These are phyloP conservation scores for Symmetrospora coprosmae DNA, from an alignment of 768 basidiomycete species.

Conservation along the genomic window DNA sequence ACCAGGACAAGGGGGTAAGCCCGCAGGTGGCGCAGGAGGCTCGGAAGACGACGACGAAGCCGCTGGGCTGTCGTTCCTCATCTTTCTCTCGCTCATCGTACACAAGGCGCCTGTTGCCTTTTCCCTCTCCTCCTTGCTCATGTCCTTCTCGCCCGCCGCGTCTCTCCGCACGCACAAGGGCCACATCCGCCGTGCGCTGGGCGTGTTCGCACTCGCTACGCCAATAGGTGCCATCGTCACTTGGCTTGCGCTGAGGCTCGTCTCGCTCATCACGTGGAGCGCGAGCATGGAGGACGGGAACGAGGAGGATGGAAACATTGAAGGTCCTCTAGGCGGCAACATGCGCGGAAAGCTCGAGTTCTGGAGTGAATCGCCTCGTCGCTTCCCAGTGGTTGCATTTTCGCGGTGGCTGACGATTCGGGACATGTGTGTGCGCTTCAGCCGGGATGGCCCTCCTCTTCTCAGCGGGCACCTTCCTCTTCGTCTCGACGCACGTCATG, in stretches of 20 bases:
- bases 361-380: background rate
- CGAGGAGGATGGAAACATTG: conserved; percentile 23
- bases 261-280: conserved; percentile 40
- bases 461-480: conserved; percentile 85
- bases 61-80: conserved; percentile 59
- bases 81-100: conserved; percentile 77
- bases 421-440: conserved; percentile 42
- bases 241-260: conserved; percentile 40
- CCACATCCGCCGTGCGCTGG: conserved; percentile 45
- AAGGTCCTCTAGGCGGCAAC: conserved; percentile 8
- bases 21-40: conserved; percentile 33
- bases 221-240: conserved; percentile 68
- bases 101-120: conserved; percentile 93
- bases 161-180: conserved; percentile 42
- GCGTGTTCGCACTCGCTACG: conserved; percentile 67
- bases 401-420: background rate
- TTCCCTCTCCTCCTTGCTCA: conserved; percentile 68
- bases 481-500: conserved; percentile 60
- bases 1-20: background rate
- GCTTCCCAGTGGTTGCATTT: background rate
- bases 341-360: conserved; percentile 17
- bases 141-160: conserved; percentile 42
- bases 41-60: too few species aligned
- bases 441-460: conserved; percentile 66
- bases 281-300: conserved; percentile 34